A percentile compares a stretch with the other conserved stretches of the same genome.
Conservation (phyloP, 2,329 filamentous ascomycete genomes). For the Blumeria graminis region DNA sequence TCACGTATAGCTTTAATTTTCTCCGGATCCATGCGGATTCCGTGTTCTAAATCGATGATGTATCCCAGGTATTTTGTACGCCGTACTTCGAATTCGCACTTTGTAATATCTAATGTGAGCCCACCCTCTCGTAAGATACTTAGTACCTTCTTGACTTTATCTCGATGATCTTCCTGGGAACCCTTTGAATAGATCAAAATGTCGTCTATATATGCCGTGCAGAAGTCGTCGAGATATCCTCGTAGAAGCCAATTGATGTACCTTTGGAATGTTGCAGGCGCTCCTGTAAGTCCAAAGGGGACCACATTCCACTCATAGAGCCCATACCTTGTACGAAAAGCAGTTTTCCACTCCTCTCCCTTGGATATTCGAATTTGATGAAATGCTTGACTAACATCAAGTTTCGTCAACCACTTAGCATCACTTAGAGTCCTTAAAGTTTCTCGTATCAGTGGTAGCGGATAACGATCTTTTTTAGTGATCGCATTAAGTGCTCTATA, state of each 20-base stretch:
- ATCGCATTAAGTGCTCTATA: neutral
- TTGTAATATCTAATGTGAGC: conserved; percentile 2
- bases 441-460: neutral
- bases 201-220: conserved; percentile 3
- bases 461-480: neutral
- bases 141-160: conserved; percentile 2
- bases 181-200: conserved; percentile 3
- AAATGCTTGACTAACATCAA: neutral
- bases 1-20: conserved; percentile 2
- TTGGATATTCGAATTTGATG: conserved; percentile 1
- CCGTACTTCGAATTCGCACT: conserved; percentile 1
- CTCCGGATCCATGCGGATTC: conserved; percentile 1
- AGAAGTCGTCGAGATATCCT: conserved; percentile 2
- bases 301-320: conserved; percentile 1
- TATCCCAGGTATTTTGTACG: conserved; percentile 2
- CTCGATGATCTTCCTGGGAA: neutral
- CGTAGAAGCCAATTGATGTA: conserved; percentile 3
- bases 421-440: neutral
- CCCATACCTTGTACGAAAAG: conserved; percentile 1
- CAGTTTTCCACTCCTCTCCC: conserved; percentile 2
- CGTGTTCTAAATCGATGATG: neutral
- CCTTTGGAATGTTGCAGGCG: conserved; percentile 1
- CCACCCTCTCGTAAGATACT: neutral
- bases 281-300: conserved; percentile 2
- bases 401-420: conserved; percentile 1